Conservation (phyloP, 108 stramenopile species). For the Schizochytrium sp. region DNA sequence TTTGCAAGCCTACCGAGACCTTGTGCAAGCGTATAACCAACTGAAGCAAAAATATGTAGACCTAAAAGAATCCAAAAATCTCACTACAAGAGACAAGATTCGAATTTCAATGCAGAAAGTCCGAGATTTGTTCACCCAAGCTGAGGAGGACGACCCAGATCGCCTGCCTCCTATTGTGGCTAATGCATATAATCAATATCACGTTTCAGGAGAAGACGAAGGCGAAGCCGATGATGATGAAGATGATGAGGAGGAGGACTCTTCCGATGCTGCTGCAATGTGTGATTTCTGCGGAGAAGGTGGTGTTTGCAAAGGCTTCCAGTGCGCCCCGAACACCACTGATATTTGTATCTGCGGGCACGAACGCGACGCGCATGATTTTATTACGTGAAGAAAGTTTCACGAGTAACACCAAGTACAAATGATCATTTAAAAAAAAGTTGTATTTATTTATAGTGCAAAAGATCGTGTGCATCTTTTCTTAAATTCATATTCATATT, state of each 20-base stretch:
- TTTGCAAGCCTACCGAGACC: neutral
- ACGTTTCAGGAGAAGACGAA: too few species aligned
- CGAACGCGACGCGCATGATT: neutral
- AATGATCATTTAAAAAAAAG: too few species aligned
- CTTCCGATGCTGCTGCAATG: neutral
- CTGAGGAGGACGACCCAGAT: conserved; percentile 24
- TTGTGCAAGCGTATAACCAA: conserved; percentile 1
- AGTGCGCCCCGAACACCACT: neutral
- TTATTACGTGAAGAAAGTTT: neutral
- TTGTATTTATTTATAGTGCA: neutral
- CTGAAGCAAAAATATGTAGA: conserved; percentile 16
- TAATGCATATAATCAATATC: too few species aligned
- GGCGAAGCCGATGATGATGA: too few species aligned
- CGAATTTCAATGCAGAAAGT: neutral
- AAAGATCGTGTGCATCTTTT: neutral
- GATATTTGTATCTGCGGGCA: neutral
- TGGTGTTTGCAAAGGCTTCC: neutral
- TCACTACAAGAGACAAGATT: neutral
- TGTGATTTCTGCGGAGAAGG: neutral
- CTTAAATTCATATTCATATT: neutral
- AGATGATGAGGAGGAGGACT: neutral
- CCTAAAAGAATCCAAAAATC: neutral
- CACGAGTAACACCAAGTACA: too few species aligned
- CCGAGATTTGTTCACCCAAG: conserved; percentile 37
- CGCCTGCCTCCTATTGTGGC: neutral